phyloP scores from a whole-genome alignment of 768 basidiomycete species.

The Termitomyces sp. region DNA sequence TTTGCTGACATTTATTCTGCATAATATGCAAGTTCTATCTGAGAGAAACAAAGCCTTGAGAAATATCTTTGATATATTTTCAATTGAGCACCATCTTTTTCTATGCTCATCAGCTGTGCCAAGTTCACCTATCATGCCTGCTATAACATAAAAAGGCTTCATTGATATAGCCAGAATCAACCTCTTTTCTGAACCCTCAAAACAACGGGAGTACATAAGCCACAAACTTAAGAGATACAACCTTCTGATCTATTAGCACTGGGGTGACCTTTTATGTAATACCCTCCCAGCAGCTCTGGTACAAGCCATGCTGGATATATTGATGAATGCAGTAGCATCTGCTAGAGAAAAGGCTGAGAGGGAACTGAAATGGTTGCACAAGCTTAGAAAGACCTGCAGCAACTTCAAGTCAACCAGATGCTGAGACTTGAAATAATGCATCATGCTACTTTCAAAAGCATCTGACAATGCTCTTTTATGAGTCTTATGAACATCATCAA shows the following conservation, averaged over 20 bases:
- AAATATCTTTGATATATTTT: conserved; percentile 7
- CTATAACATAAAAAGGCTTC: conserved; percentile 12
- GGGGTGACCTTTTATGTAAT: conserved; percentile 10
- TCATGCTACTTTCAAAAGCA: neutral
- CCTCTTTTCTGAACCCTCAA: conserved; percentile 6
- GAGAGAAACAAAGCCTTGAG: conserved; percentile 3
- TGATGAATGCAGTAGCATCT: conserved; percentile 1
- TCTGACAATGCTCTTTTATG: neutral
- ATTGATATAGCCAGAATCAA: conserved; percentile 8
- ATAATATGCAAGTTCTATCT: neutral
- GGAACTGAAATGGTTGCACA: neutral
- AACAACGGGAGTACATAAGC: conserved; percentile 6
- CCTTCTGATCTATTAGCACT: conserved; percentile 5
- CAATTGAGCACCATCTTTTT: conserved; percentile 11
- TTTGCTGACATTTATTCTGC: neutral
- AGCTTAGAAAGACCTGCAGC: neutral
- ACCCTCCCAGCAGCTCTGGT: conserved; percentile 7
- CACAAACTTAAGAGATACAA: conserved; percentile 8
- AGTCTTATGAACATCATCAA: neutral
- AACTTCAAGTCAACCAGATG: neutral
- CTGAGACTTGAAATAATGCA: neutral
- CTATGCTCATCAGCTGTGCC: neutral
- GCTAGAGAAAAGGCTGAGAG: conserved; percentile 7
- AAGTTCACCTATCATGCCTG: conserved; percentile 7
- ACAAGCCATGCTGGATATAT: conserved; percentile 8